These are phyloP conservation scores for Yarrowia keelungensis DNA, from an alignment of 805 yeast species.

Conservation along the genomic window DNA sequence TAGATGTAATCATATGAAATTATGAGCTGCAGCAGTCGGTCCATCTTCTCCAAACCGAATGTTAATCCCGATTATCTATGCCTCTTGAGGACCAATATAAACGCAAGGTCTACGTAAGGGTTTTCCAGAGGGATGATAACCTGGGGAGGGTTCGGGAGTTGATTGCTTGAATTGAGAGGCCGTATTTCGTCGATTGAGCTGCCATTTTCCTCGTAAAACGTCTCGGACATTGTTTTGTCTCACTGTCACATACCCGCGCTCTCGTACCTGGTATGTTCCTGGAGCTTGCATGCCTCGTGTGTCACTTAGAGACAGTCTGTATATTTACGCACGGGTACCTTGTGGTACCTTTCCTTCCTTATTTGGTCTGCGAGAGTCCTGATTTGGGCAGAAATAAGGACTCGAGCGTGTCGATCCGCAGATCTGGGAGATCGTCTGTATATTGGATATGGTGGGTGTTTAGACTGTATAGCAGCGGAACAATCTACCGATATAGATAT, in stretches of 20 bases:
- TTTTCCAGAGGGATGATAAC: neutral
- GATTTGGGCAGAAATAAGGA: slow-evolving; percentile 7
- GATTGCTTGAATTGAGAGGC: neutral
- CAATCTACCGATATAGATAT: neutral
- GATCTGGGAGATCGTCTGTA: slow-evolving; percentile 21
- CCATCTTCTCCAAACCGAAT: slow-evolving; percentile 14
- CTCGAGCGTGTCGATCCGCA: slow-evolving; percentile 5
- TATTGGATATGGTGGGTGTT: slow-evolving; percentile 3
- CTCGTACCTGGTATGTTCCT: slow-evolving; percentile 9
- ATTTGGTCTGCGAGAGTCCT: slow-evolving; percentile 7
- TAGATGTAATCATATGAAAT: slow-evolving; percentile 11
- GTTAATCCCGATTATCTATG: slow-evolving; percentile 27
- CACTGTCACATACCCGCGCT: slow-evolving; percentile 2
- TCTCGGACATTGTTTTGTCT: neutral
- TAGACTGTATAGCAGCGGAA: slow-evolving; percentile 10
- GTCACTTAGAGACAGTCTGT: neutral
- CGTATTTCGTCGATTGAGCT: neutral
- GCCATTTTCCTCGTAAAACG: too few species aligned
- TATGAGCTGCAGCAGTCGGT: slow-evolving; percentile 4
- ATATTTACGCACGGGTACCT: slow-evolving; percentile 19
- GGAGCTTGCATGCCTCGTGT: slow-evolving; percentile 31
- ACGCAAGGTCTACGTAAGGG: slow-evolving; percentile 13
- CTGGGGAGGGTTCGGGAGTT: neutral
- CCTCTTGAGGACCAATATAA: slow-evolving; percentile 19
- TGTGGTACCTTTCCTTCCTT: slow-evolving; percentile 9